phyloP scores from a whole-genome alignment of 2,329 filamentous ascomycete species.

The Botryotinia calthae region DNA sequence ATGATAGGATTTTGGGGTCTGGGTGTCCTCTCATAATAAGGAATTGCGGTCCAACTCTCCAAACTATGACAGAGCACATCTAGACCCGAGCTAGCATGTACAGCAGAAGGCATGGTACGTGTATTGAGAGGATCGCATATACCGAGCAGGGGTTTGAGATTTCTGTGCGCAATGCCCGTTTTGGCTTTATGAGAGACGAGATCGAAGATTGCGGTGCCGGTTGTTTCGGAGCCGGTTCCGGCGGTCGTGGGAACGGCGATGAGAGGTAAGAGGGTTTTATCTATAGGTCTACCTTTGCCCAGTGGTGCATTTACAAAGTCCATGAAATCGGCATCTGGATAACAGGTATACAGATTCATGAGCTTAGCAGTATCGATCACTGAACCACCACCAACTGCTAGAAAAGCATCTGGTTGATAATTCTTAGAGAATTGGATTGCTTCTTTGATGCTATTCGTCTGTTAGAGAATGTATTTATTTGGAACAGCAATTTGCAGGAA shows the following conservation, averaged over 20 bases:
- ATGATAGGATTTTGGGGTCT: conserved; percentile 86
- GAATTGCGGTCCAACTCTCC: conserved; percentile 97
- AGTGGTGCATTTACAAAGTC: conserved; percentile 97
- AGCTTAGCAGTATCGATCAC: conserved; percentile 98
- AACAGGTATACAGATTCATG: conserved; percentile 94
- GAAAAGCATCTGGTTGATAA: conserved; percentile 79
- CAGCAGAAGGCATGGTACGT: conserved; percentile 89
- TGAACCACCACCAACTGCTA: conserved; percentile 89
- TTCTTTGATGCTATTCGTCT: conserved; percentile 65
- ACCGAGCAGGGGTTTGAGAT: conserved; percentile 90
- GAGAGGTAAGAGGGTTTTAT: conserved; percentile 67
- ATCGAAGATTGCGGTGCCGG: conserved; percentile 97
- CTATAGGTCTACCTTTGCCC: conserved; percentile 77
- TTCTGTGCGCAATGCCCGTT: conserved; percentile 92
- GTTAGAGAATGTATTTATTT: neutral
- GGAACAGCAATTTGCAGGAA: neutral
- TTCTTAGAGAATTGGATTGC: conserved; percentile 85
- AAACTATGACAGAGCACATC: conserved; percentile 95
- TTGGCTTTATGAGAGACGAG: conserved; percentile 86
- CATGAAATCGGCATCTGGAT: conserved; percentile 88
- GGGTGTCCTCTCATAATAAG: conserved; percentile 81
- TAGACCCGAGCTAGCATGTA: conserved; percentile 86
- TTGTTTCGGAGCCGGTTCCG: conserved; percentile 89
- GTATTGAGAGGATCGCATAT: conserved; percentile 88
- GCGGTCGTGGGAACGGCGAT: conserved; percentile 84